These are phyloP conservation scores for Pinus tabuliformis DNA, from an alignment of 75 land plant species.

Conservation along the genomic window DNA sequence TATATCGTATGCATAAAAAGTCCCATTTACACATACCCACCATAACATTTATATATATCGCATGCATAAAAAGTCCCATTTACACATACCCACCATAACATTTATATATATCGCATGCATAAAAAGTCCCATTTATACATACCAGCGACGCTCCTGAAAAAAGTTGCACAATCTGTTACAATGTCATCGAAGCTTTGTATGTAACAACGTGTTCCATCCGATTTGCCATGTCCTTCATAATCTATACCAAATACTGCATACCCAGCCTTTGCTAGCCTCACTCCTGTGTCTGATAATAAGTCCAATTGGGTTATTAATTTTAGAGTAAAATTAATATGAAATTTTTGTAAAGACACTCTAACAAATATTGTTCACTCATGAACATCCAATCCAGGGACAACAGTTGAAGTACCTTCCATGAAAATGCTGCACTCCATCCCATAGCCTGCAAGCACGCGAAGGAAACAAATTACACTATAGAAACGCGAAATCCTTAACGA, in stretches of 20 bases:
- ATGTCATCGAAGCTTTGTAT: conserved; percentile 39
- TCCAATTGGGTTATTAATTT: too few relatives aligned
- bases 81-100: too few relatives aligned
- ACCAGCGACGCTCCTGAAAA: conserved; percentile 54
- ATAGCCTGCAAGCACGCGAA: conserved; percentile 30
- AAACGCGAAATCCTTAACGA: too few relatives aligned
- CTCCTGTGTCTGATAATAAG: conserved; percentile 31
- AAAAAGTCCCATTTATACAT: neutral
- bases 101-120: too few relatives aligned
- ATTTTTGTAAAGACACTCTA: too few relatives aligned
- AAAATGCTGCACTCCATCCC: conserved; percentile 70
- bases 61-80: too few relatives aligned
- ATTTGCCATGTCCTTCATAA: conserved; percentile 73
- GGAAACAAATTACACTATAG: neutral
- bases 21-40: too few relatives aligned
- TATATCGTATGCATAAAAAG: too few relatives aligned
- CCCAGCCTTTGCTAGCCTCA: conserved; percentile 51
- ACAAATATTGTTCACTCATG: too few relatives aligned
- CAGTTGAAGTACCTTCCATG: conserved; percentile 44
- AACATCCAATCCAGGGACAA: too few relatives aligned
- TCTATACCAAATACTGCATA: conserved; percentile 68
- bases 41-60: too few relatives aligned
- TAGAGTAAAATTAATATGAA: too few relatives aligned
- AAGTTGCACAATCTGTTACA: conserved; percentile 46
- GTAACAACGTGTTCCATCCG: conserved; percentile 46